Evolutionary conservation across 2,329 filamentous ascomycete genomes (phyloP).

Genomic region (Plectosphaerella sp.): DNA sequence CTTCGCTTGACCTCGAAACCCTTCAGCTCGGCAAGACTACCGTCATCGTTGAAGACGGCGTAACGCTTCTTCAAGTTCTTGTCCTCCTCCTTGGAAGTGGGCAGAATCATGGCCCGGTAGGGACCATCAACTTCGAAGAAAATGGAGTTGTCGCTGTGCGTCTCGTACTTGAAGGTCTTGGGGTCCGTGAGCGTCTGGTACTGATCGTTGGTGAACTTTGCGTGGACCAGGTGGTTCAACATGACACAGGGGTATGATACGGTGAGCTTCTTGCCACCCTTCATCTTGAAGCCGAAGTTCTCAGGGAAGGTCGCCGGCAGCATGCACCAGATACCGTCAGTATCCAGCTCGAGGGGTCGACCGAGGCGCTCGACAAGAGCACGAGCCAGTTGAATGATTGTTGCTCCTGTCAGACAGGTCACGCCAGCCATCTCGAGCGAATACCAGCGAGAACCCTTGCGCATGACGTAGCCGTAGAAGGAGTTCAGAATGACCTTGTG

Average conservation of each 20-base stretch:
- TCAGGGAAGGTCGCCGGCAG: constrained; percentile 93
- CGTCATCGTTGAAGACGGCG: constrained; percentile 97
- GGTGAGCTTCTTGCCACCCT: constrained; percentile 92
- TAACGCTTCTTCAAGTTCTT: constrained; percentile 99
- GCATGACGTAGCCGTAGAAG: constrained; percentile 99
- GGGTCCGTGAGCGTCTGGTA: constrained; percentile 86
- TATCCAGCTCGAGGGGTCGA: constrained; percentile 88
- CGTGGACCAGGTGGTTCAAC: constrained; percentile 96
- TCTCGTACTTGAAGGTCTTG: constrained; percentile 83
- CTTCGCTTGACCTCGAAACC: constrained; percentile 96
- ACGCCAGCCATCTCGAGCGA: constrained; percentile 99
- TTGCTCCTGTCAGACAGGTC: constrained; percentile 91
- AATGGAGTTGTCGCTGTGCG: constrained; percentile 97
- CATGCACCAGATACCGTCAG: constrained; percentile 99
- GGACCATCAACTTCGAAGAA: constrained; percentile 99
- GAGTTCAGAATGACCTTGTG: constrained; percentile 99
- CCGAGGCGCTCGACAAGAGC: constrained; percentile 91
- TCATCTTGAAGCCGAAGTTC: constrained; percentile 90
- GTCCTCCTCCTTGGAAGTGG: constrained; percentile 97
- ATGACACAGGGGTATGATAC: constrained; percentile 98
- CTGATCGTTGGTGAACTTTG: constrained; percentile 92
- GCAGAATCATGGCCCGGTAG: constrained; percentile 95
- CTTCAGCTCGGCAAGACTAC: constrained; percentile 90
- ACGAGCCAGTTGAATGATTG: constrained; percentile 94
- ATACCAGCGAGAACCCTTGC: constrained; percentile 98